Evolutionary conservation across 495 filamentous ascomycete genomes (phyloP).

Genomic region (Penicillium desertorum): DNA sequence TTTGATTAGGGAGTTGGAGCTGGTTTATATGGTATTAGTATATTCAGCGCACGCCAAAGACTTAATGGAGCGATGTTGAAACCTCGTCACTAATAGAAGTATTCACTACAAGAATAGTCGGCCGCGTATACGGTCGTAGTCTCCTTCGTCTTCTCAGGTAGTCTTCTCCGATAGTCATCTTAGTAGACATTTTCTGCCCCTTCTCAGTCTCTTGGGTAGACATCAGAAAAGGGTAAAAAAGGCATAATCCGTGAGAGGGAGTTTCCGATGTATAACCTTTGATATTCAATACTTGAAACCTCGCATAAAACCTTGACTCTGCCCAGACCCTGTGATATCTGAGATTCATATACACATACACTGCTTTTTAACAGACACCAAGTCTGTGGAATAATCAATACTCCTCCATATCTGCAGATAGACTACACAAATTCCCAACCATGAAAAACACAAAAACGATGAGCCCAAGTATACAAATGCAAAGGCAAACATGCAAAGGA

Average conservation of each 20-base stretch:
- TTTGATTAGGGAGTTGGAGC: not conserved
- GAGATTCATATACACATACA: not conserved
- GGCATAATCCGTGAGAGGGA: too few species aligned
- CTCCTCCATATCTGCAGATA: slow-evolving; percentile 26
- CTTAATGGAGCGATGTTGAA: not conserved
- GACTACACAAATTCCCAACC: slow-evolving; percentile 6
- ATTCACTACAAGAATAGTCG: too few species aligned
- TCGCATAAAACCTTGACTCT: not conserved
- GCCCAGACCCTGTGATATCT: not conserved
- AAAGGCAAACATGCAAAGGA: not conserved
- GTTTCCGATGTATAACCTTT: too few species aligned
- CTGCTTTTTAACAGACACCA: not conserved
- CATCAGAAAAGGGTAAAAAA: too few species aligned
- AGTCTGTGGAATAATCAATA: not conserved
- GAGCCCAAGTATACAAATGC: slow-evolving; percentile 1
- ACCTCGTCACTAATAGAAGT: not conserved
- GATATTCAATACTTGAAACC: not conserved
- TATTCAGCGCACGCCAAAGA: not conserved
- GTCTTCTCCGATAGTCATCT: too few species aligned
- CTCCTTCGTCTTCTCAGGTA: too few species aligned
- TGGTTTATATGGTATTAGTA: not conserved
- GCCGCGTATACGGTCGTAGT: too few species aligned
- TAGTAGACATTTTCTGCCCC: too few species aligned
- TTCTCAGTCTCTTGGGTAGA: too few species aligned
- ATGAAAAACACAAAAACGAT: not conserved